Evolutionary conservation across 108 stramenopile genomes (phyloP), one percentile per base, ranked within the genome.

Genomic region (Aureococcus anophagefferens): DNA sequence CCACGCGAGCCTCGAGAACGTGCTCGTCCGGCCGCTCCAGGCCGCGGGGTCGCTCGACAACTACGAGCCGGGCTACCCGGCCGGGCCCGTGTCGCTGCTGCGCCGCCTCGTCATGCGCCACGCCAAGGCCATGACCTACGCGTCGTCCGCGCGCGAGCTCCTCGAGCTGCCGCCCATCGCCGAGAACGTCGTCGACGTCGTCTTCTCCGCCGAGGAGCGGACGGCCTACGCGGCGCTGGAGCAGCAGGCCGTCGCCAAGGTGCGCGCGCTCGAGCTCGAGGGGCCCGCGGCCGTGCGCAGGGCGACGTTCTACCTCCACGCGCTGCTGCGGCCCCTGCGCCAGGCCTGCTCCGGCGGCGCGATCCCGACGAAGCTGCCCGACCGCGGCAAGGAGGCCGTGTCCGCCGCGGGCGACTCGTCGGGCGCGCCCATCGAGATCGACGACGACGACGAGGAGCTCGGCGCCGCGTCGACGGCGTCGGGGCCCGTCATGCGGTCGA

Each of bases 311-410:
- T 31, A 78, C 18, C 46, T 66, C 29, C 64, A 76, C 29, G 51
- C 68, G 25, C 65, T 80, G 17, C 46, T 75, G 31, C 11, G 16
- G 4, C 82, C 80, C 0, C 65, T 81, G 14, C 71, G 85, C 0
- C 63, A 80, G 30, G 81, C 81, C 31, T 83, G 80, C 46, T 76
- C 85, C 31, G 85, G 85, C 35, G 85, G 85, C 0, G 35, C 65
- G 31, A 62, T 72, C 51, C 80, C 76, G 25, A 44, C 35, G 33
- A 63, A 51, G 65, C 5, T 73, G 4, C 34, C 36, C 3, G 29
- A 34, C 1, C n/a, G 4, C 5, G 28, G 31, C 13, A 44, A 67
- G 31, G 15, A 34, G 13, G 40, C 5, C 5, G 40, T 11, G 40
- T 44, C 40, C 9, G 40, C 5, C 9, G 40, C 5, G 9, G 40